Conservation (phyloP, 2,329 filamentous ascomycete genomes). For the Rosellinia necatrix region DNA sequence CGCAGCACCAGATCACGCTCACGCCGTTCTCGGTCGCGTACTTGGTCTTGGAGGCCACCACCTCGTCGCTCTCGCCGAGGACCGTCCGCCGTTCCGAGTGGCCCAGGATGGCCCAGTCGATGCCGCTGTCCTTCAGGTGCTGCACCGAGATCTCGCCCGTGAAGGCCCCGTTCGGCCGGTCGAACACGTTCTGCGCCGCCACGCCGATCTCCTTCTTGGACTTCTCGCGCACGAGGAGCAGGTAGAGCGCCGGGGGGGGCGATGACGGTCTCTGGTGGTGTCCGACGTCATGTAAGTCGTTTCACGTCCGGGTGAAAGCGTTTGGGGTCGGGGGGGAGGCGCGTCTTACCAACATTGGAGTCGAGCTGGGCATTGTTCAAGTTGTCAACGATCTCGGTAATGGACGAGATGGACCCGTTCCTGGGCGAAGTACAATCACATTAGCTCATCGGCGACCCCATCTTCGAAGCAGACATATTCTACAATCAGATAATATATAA, state of each 20-base stretch:
- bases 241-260: constrained; percentile 89
- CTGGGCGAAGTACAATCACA: constrained; percentile 51
- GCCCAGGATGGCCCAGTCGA: constrained; percentile 89
- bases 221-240: constrained; percentile 81
- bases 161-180: constrained; percentile 96
- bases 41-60: constrained; percentile 94
- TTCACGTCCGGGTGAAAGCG: not conserved
- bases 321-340: not conserved
- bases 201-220: constrained; percentile 79
- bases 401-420: constrained; percentile 90
- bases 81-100: constrained; percentile 95
- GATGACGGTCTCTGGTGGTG: constrained; percentile 81
- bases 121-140: constrained; percentile 86
- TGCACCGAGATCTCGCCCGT: constrained; percentile 94
- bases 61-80: constrained; percentile 81
- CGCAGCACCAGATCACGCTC: constrained; percentile 94
- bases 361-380: constrained; percentile 86
- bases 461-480: constrained; percentile 20
- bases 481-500: too few species aligned
- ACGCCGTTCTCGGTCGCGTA: constrained; percentile 84
- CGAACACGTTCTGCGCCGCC: constrained; percentile 94
- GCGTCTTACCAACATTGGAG: constrained; percentile 68
- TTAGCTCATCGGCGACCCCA: constrained; percentile 7
- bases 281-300: constrained; percentile 21
- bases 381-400: constrained; percentile 87